Percentiles rank a stretch among this genome's conserved stretches.
Evolutionary conservation across 2,329 filamentous ascomycete genomes (phyloP).

Genomic region (Furcasterigmium furcatum): DNA sequence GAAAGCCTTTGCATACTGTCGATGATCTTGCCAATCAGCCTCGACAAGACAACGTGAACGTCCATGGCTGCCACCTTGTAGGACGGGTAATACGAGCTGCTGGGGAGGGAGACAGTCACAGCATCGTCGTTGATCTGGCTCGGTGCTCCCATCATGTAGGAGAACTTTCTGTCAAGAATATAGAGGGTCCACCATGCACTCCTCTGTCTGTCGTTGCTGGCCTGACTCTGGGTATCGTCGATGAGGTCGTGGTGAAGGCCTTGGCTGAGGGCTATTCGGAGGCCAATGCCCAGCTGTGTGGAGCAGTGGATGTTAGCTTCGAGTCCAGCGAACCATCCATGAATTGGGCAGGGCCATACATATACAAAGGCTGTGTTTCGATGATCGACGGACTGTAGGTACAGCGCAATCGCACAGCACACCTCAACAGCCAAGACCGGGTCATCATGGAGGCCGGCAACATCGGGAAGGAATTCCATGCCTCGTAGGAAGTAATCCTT

Average conservation of each 20-base stretch:
- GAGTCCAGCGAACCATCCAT: neutral
- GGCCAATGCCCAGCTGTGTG: constrained; percentile 2
- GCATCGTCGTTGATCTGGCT: constrained; percentile 6
- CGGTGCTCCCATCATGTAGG: constrained; percentile 4
- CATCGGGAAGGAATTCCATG: constrained; percentile 32
- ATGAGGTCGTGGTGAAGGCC: constrained; percentile 3
- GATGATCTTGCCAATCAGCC: constrained; percentile 5
- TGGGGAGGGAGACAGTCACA: constrained; percentile 1
- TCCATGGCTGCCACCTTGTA: constrained; percentile 4
- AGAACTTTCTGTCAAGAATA: constrained; percentile 7
- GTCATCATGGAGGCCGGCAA: constrained; percentile 28
- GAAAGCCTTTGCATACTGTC: neutral
- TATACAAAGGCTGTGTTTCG: constrained; percentile 35
- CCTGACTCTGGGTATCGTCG: neutral
- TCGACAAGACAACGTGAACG: constrained; percentile 4
- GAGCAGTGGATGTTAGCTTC: neutral
- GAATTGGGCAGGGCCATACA: constrained; percentile 15
- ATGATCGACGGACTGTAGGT: constrained; percentile 41
- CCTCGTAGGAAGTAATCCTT: constrained; percentile 19
- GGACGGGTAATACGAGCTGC: neutral
- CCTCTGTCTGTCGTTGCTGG: neutral
- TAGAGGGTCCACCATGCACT: constrained; percentile 7
- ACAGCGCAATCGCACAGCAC: constrained; percentile 41
- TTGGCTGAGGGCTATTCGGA: constrained; percentile 4
- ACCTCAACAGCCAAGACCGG: constrained; percentile 40